phyloP scores from a whole-genome alignment of 768 basidiomycete genomes.

The Pisolithus marmoratus region DNA sequence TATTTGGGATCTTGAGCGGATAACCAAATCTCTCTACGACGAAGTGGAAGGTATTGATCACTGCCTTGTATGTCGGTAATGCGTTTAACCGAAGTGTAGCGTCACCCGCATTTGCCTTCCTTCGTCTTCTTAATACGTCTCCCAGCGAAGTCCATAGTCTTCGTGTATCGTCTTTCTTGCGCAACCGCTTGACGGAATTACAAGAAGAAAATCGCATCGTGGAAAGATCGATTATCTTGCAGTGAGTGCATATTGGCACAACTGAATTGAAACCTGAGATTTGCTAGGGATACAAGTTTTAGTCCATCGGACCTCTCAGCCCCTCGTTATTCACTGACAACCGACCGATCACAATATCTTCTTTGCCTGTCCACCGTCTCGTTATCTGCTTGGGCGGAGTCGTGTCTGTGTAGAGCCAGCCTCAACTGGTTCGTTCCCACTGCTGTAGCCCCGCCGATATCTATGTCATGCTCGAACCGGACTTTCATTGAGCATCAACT shows the following conservation, averaged over 20 bases:
- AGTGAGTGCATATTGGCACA: constrained; percentile 31
- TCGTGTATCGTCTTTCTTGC: constrained; percentile 56
- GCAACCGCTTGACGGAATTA: constrained; percentile 44
- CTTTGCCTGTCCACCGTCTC: constrained; percentile 62
- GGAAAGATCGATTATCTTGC: constrained; percentile 39
- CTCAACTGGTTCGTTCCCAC: constrained; percentile 85
- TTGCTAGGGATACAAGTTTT: constrained; percentile 16
- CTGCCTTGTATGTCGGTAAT: too few relatives aligned
- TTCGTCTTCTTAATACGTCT: constrained; percentile 59
- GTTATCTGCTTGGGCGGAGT: constrained; percentile 55
- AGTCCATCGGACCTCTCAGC: constrained; percentile 14
- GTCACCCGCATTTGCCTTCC: constrained; percentile 65
- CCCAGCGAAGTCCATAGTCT: constrained; percentile 61
- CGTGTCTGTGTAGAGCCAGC: constrained; percentile 73
- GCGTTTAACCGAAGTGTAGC: constrained; percentile 22
- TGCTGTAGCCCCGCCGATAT: constrained; percentile 79
- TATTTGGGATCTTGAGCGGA: constrained; percentile 87
- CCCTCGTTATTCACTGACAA: constrained; percentile 11
- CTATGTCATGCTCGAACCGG: constrained; percentile 66
- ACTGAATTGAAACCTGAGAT: constrained; percentile 3
- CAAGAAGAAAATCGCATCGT: constrained; percentile 37
- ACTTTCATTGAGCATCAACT: constrained; percentile 71
- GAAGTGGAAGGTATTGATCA: constrained; percentile 42
- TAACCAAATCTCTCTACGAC: constrained; percentile 63
- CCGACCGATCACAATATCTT: constrained; percentile 37